Evolutionary conservation across 2,329 filamentous ascomycete genomes (phyloP).

Genomic region (Arthrobotrys musiformis): DNA sequence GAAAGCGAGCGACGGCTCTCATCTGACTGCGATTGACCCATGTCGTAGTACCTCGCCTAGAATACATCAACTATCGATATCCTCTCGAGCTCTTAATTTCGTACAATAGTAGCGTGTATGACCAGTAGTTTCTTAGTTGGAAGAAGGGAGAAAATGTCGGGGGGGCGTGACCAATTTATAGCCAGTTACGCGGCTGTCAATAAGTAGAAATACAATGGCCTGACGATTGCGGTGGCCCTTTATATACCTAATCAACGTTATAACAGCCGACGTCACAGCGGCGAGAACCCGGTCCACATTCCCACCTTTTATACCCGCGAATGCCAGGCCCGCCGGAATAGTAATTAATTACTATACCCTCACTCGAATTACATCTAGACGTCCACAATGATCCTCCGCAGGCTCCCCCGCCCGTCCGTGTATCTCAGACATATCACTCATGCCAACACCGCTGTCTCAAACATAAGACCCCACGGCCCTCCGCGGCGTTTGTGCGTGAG

Average conservation of each 20-base stretch:
- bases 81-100: too few relatives aligned
- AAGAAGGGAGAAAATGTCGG: too few relatives aligned
- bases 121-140: too few relatives aligned
- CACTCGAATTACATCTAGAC: too few relatives aligned
- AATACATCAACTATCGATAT: background rate
- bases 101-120: too few relatives aligned
- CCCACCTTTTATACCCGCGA: background rate
- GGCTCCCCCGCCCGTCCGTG: background rate
- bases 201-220: background rate
- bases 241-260: background rate
- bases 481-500: background rate
- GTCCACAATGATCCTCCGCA: conserved; percentile 13
- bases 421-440: background rate
- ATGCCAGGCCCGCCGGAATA: background rate
- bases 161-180: too few relatives aligned
- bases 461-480: background rate
- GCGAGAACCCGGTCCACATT: background rate
- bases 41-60: conserved; percentile 17
- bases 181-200: too few relatives aligned
- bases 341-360: too few relatives aligned
- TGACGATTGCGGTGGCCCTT: background rate
- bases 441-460: background rate
- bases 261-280: background rate
- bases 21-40: conserved; percentile 52
- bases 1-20: conserved; percentile 22